Conservation (phyloP, 306 rosid species). For the Inga leiocalycina region DNA sequence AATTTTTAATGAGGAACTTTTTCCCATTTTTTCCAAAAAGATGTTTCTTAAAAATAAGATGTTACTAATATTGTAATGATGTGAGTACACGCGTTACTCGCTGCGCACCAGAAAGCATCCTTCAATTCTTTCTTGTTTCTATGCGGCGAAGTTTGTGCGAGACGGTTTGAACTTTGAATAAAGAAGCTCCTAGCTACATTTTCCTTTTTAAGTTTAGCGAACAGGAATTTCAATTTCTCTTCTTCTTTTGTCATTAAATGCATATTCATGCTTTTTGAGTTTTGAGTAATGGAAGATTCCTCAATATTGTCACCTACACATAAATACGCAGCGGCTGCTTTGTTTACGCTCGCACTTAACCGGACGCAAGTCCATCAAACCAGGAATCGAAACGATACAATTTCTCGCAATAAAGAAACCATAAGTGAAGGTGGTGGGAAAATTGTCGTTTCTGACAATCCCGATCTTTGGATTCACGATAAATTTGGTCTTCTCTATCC, state of each 20-base stretch:
- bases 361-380: slow-evolving; percentile 52
- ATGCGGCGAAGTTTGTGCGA: slow-evolving; percentile 31
- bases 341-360: slow-evolving; percentile 59
- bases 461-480: slow-evolving; percentile 51
- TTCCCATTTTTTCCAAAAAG: no score
- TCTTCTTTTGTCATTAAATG: background rate
- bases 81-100: slow-evolving; percentile 35
- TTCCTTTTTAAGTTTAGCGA: background rate
- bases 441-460: slow-evolving; percentile 38
- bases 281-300: slow-evolving; percentile 37
- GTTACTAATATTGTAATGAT: no score
- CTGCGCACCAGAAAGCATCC: slow-evolving; percentile 36
- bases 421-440: background rate
- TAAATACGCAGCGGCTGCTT: slow-evolving; percentile 51
- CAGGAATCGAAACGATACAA: slow-evolving; percentile 3
- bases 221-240: background rate
- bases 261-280: background rate
- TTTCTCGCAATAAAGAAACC: slow-evolving; percentile 30
- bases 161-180: slow-evolving; percentile 35
- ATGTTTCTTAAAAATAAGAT: no score
- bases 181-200: background rate
- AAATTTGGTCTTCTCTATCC: slow-evolving; percentile 53
- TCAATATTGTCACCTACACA: slow-evolving; percentile 45
- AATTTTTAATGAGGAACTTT: no score
- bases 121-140: slow-evolving; percentile 20